These are phyloP conservation scores for Babesia bigemina DNA, from an alignment of 169 alveolate genomes.

Conservation along the genomic window DNA sequence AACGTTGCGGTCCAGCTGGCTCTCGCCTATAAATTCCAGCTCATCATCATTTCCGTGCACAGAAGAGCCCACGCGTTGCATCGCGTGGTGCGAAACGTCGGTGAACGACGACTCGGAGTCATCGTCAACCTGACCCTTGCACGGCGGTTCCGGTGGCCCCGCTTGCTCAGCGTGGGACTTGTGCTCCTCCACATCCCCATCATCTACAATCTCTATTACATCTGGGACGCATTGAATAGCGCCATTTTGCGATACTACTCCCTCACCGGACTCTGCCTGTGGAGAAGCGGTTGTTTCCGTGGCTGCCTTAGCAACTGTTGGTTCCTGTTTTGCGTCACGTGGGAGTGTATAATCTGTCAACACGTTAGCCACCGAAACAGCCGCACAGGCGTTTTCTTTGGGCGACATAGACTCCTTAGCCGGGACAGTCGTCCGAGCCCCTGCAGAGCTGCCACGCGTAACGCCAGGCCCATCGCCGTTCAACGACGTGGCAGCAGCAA, in stretches of 20 bases:
- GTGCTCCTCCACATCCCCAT: background rate
- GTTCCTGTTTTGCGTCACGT: background rate
- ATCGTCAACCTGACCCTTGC: too few relatives aligned
- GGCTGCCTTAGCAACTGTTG: background rate
- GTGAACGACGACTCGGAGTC: too few relatives aligned
- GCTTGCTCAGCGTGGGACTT: too few relatives aligned
- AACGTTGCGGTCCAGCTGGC: slow-evolving; percentile 22
- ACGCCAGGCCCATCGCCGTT: background rate
- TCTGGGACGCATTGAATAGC: background rate
- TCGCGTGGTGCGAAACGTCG: too few relatives aligned
- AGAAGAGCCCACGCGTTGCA: background rate
- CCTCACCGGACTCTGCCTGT: too few relatives aligned
- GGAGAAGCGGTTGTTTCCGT: too few relatives aligned
- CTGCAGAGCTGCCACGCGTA: background rate
- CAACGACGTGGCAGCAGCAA: background rate
- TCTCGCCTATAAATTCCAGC: background rate
- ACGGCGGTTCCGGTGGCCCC: too few relatives aligned
- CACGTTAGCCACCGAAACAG: background rate
- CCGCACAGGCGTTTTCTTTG: background rate
- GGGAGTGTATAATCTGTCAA: background rate
- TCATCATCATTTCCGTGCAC: background rate
- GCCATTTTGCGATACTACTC: background rate
- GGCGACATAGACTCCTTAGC: background rate
- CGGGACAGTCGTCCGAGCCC: too few relatives aligned
- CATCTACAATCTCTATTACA: slow-evolving; percentile 20